Evolutionary conservation across 2,329 filamentous ascomycete genomes (phyloP), one percentile per base, ranked within the genome.

Genomic region (Alternaria ethzedia): DNA sequence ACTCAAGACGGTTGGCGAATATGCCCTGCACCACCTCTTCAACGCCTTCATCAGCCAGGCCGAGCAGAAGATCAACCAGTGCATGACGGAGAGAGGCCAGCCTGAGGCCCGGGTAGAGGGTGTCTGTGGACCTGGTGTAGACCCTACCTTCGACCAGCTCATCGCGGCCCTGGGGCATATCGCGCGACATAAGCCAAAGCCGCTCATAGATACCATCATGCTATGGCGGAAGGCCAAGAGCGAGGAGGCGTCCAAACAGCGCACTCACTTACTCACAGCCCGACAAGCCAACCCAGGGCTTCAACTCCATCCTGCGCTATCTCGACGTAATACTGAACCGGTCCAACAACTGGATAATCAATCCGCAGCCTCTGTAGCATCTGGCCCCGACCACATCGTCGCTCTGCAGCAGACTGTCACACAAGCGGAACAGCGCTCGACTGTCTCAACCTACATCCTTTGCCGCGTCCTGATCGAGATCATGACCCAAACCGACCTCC

Each of bases 141-240:
- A 99, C 78, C 87, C 90, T 2, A 89, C 88, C 11, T 99, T 99
- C 77, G 96, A 99, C 79, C 95, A 98, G 81, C 88, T 97, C 73
- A 96, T 99, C 68, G 89, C 90, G 26, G 96, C 96, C 15, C 86
- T 99, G 43, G 96, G 96, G 4, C 95, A 98, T 78, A 97, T 99
- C 75, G 93, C 95, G 57, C 92, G 93, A 63, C 91, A 94, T 70
- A 97, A 96, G 76, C 96, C 96, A 6, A 98, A 97, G 78, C 92
- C 94, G 6, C 82, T 99, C 55, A 97, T 99, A 74, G 96, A 99
- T 80, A 94, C 93, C 20, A 94, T 99, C 79, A 99, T 99, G 93
- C 87, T 97, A 30, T 99, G 96, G 96, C 90, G 96, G 59, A 98
- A 97, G 80, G 92, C 89, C 68, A 98, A 98, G 83, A 97, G 94